Evolutionary conservation across 1,284 basidiomycete species (phyloP).

Genomic region (Naganishia liquefaciens): DNA sequence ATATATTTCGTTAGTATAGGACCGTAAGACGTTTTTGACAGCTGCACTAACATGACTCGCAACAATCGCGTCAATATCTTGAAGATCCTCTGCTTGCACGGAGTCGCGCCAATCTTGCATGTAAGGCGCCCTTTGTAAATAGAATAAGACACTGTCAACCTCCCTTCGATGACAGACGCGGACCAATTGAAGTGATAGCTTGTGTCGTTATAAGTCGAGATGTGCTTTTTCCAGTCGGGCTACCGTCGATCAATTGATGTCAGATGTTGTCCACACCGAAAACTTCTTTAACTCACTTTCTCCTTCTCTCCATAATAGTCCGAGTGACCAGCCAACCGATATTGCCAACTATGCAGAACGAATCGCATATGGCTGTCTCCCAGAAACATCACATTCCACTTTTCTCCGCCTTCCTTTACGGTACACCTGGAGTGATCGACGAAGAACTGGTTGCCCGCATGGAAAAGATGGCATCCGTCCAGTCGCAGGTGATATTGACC

Average conservation of each 20-base stretch:
- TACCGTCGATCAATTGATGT: not conserved
- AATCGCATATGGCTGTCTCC: conserved; percentile 25
- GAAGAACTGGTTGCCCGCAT: conserved; percentile 23
- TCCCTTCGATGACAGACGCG: not conserved
- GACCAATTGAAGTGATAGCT: conserved; percentile 25
- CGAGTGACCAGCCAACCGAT: conserved; percentile 20
- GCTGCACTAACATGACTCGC: conserved; percentile 8
- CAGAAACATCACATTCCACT: conserved; percentile 25
- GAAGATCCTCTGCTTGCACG: conserved; percentile 19
- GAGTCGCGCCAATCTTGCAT: conserved; percentile 9
- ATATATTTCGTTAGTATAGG: not conserved
- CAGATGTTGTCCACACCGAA: not conserved
- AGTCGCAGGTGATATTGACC: conserved; percentile 13
- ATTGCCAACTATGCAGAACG: conserved; percentile 26
- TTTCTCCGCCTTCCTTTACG: conserved; percentile 1
- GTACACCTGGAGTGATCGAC: conserved; percentile 19
- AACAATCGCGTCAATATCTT: conserved; percentile 15
- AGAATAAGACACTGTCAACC: not conserved
- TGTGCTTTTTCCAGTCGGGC: conserved; percentile 22
- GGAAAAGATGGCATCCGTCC: conserved; percentile 16
- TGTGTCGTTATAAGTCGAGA: conserved; percentile 13
- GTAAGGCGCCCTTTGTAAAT: conserved; percentile 6
- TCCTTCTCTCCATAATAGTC: conserved; percentile 24
- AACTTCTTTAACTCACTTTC: not conserved
- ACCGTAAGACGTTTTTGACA: not conserved